Conservation (phyloP, 768 basidiomycete genomes). For the Russula ochroleuca region DNA sequence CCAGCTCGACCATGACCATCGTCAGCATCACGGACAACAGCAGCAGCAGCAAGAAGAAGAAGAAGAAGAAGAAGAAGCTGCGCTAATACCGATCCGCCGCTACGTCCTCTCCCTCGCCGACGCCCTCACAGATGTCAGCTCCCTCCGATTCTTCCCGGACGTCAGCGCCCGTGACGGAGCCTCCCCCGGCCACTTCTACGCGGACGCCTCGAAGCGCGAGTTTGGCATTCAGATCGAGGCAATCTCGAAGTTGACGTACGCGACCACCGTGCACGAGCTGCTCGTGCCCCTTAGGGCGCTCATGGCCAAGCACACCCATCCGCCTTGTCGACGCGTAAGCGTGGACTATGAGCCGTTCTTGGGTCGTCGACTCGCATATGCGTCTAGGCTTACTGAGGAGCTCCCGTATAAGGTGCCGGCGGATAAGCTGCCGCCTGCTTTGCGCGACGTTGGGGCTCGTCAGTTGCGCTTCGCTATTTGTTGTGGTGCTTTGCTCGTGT, state of each 20-base stretch:
- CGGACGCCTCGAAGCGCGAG: neutral
- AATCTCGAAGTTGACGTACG: neutral
- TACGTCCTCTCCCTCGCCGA: slow-evolving; percentile 7
- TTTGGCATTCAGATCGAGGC: slow-evolving; percentile 11
- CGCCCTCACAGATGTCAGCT: neutral
- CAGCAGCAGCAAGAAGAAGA: neutral
- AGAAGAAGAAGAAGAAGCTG: neutral
- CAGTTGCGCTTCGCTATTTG: slow-evolving; percentile 2
- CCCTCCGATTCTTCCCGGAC: slow-evolving; percentile 12
- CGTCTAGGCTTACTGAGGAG: neutral
- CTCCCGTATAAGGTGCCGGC: neutral
- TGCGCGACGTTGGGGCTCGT: neutral
- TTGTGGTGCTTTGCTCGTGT: slow-evolving; percentile 5
- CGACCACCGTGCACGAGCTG: slow-evolving; percentile 1
- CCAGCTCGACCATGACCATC: neutral
- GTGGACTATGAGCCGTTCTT: neutral
- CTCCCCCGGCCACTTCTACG: slow-evolving; percentile 7
- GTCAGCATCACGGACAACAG: neutral
- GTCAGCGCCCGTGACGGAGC: slow-evolving; percentile 7
- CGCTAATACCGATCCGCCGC: neutral
- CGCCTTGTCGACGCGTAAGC: neutral
- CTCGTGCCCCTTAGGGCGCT: slow-evolving; percentile 7
- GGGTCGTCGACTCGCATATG: slow-evolving; percentile 5
- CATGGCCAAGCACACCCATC: neutral
- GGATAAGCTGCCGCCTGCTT: slow-evolving; percentile 2